Percentiles rank a stretch among this genome's conserved stretches.
Evolutionary conservation across 495 filamentous ascomycete species (phyloP).

Genomic region (Xylaria telfairii): DNA sequence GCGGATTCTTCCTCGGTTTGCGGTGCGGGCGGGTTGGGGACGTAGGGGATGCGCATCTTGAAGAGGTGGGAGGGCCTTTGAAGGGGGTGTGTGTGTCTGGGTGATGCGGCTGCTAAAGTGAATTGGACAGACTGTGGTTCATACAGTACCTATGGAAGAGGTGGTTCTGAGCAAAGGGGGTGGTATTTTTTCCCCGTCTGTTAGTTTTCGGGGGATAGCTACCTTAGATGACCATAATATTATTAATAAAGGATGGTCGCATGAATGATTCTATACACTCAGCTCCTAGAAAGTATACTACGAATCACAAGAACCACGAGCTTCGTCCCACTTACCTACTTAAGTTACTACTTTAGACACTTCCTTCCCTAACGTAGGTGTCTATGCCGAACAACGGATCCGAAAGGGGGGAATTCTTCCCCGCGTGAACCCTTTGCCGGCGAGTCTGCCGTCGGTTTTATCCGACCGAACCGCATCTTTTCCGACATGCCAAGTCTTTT

Average conservation of each 20-base stretch:
- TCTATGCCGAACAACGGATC: slow-evolving; percentile 40
- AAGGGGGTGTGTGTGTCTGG: neutral
- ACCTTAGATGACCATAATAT: too few species aligned
- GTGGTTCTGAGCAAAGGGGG: neutral
- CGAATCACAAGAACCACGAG: neutral
- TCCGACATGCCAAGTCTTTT: neutral
- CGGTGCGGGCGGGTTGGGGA: slow-evolving; percentile 61
- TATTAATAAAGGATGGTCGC: too few species aligned
- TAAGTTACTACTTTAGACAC: neutral
- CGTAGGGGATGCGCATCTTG: slow-evolving; percentile 77
- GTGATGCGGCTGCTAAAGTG: too few species aligned
- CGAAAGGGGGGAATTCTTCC: slow-evolving; percentile 16
- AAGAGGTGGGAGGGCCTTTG: slow-evolving; percentile 9
- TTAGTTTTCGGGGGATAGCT: neutral
- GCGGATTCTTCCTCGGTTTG: slow-evolving; percentile 54
- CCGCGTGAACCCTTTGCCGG: slow-evolving; percentile 24
- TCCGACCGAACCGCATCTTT: slow-evolving; percentile 15
- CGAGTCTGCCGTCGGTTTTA: slow-evolving; percentile 12
- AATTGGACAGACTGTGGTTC: too few species aligned
- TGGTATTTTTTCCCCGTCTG: neutral
- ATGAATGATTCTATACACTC: too few species aligned
- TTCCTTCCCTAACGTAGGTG: neutral
- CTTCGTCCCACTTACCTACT: neutral
- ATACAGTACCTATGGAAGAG: too few species aligned
- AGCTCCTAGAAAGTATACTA: neutral